phyloP scores from a whole-genome alignment of 208 protist species.

The Histomonas meleagridis region DNA sequence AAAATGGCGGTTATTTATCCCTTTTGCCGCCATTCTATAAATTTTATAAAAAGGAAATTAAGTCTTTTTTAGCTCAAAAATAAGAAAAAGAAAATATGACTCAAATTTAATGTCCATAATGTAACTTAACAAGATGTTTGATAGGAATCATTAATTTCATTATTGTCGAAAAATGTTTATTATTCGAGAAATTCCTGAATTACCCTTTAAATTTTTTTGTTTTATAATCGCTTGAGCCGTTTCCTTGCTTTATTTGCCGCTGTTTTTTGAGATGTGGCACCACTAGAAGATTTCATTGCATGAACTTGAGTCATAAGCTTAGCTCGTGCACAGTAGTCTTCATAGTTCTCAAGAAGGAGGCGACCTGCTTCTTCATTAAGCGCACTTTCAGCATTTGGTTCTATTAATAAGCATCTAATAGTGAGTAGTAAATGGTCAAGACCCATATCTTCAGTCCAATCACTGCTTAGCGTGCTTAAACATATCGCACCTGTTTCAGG shows the following conservation, averaged over 20 bases:
- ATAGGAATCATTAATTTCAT: too few relatives aligned
- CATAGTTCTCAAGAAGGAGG: slow-evolving; percentile 82
- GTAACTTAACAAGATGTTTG: too few relatives aligned
- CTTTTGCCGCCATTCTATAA: too few relatives aligned
- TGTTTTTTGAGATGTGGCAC: not conserved
- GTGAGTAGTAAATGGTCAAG: slow-evolving; percentile 79
- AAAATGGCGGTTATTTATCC: too few relatives aligned
- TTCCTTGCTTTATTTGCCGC: not conserved
- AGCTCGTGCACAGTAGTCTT: slow-evolving; percentile 46
- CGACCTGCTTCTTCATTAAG: slow-evolving; percentile 91
- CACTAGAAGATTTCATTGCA: not conserved
- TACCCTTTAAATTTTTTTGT: too few relatives aligned
- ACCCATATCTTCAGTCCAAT: slow-evolving; percentile 78
- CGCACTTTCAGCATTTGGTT: slow-evolving; percentile 89
- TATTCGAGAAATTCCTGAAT: too few relatives aligned
- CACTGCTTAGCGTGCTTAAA: slow-evolving; percentile 90
- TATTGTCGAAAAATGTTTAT: too few relatives aligned
- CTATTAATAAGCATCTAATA: slow-evolving; percentile 81
- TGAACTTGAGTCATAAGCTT: slow-evolving; percentile 43
- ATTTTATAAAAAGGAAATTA: too few relatives aligned
- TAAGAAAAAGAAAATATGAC: too few relatives aligned
- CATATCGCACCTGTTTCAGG: slow-evolving; percentile 82
- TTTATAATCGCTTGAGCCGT: not conserved
- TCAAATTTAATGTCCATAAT: too few relatives aligned
- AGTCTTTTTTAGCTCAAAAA: too few relatives aligned